phyloP scores from a whole-genome alignment of 2,329 filamentous ascomycete species.

The Botrytis pseudocinerea region DNA sequence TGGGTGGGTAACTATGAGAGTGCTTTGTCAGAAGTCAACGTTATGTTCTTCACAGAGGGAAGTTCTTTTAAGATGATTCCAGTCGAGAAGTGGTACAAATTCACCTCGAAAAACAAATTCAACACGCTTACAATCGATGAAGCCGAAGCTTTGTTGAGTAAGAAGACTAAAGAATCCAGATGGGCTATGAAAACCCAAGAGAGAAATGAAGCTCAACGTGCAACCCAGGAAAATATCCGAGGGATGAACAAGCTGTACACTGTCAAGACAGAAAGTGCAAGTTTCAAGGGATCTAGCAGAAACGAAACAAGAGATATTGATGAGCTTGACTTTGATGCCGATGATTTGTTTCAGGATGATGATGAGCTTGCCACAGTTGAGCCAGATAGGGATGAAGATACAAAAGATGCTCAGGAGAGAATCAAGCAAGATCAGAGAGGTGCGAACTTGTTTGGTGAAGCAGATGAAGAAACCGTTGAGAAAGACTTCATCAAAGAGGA shows the following conservation, averaged over 20 bases:
- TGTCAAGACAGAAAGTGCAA: slow-evolving; percentile 69
- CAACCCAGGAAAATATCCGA: slow-evolving; percentile 56
- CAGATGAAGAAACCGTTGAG: slow-evolving; percentile 70
- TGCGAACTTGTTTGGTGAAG: slow-evolving; percentile 77
- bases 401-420: slow-evolving; percentile 68
- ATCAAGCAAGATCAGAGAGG: slow-evolving; percentile 81
- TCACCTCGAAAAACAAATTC: slow-evolving; percentile 77
- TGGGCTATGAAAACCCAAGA: slow-evolving; percentile 75
- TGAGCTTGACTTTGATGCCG: slow-evolving; percentile 66
- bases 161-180: slow-evolving; percentile 72
- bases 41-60: slow-evolving; percentile 72
- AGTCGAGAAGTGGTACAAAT: slow-evolving; percentile 93
- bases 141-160: slow-evolving; percentile 79
- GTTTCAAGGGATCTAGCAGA: slow-evolving; percentile 60
- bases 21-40: slow-evolving; percentile 80
- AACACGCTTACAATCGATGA: slow-evolving; percentile 78
- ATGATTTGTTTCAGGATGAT: slow-evolving; percentile 81
- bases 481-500: slow-evolving; percentile 69
- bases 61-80: slow-evolving; percentile 81
- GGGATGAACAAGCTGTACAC: slow-evolving; percentile 51
- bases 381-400: slow-evolving; percentile 77
- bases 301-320: slow-evolving; percentile 69
- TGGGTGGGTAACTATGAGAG: slow-evolving; percentile 93
- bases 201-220: slow-evolving; percentile 57
- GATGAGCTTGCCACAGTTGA: slow-evolving; percentile 78